These are phyloP conservation scores for Penstemon eatonii DNA, from an alignment of 257 asterid species.

Conservation along the genomic window DNA sequence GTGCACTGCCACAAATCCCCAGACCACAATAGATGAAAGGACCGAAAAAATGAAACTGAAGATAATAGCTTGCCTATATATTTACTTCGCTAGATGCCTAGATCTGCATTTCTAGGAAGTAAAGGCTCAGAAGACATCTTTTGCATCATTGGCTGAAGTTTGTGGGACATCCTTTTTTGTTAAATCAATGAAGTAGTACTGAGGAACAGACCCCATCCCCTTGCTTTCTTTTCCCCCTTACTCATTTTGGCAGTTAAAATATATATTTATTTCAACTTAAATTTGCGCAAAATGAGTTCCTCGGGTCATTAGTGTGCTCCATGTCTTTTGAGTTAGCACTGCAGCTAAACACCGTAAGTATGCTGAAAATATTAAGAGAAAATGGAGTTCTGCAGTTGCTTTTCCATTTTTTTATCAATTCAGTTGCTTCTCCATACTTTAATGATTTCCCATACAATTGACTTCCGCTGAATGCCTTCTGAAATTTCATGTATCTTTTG, in stretches of 20 bases:
- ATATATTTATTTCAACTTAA: neutral
- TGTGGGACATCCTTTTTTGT: neutral
- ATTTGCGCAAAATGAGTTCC: neutral
- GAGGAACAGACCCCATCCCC: neutral
- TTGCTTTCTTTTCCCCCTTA: neutral
- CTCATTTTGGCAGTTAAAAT: conserved; percentile 1
- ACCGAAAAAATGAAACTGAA: neutral
- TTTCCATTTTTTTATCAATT: neutral
- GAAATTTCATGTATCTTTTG: neutral
- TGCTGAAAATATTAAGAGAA: neutral
- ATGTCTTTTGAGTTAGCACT: conserved; percentile 1
- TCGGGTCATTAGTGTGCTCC: neutral
- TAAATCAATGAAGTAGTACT: conserved; percentile 4
- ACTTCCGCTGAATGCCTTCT: neutral
- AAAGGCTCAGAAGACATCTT: neutral
- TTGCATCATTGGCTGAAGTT: too few species aligned
- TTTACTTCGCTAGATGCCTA: conserved; percentile 7
- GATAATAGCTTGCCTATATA: neutral
- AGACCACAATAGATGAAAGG: neutral
- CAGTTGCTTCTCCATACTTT: neutral
- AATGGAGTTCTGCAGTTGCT: conserved; percentile 15
- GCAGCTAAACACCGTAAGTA: neutral
- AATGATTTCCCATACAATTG: neutral
- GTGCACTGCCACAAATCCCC: neutral
- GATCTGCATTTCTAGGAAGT: neutral